Evolutionary conservation across 192 early-diverging fungal genomes (phyloP).

Genomic region (Umbelopsis sp.): DNA sequence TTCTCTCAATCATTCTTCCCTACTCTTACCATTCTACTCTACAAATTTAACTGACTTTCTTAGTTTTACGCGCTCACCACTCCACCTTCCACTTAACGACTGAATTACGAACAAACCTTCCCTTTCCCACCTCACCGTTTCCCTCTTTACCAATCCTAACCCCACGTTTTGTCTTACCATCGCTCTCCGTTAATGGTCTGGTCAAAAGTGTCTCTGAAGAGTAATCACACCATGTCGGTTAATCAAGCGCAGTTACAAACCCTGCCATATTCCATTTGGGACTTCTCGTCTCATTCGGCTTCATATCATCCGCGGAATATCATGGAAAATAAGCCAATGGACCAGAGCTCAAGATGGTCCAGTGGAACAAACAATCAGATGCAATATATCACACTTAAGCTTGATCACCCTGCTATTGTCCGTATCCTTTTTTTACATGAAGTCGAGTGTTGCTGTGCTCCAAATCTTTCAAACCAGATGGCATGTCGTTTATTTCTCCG

Average conservation of each 20-base stretch:
- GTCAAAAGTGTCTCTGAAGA: not conserved
- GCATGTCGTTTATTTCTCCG: conserved; percentile 14
- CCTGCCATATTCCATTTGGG: conserved; percentile 64
- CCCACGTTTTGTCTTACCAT: not conserved
- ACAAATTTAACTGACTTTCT: no score
- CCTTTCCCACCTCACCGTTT: not conserved
- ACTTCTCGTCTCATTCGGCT: conserved; percentile 83
- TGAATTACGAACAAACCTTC: no score
- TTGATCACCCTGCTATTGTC: conserved; percentile 83
- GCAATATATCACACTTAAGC: conserved; percentile 89
- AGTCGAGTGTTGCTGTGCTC: conserved; percentile 48
- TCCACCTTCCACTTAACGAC: no score
- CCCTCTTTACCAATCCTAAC: not conserved
- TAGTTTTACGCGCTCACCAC: no score
- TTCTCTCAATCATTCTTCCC: no score
- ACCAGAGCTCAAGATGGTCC: conserved; percentile 93
- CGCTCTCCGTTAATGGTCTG: not conserved
- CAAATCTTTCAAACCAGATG: not conserved
- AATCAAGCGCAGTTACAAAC: not conserved
- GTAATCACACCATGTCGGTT: not conserved
- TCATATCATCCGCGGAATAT: conserved; percentile 87
- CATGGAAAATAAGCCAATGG: conserved; percentile 76
- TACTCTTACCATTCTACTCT: no score
- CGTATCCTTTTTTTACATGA: conserved; percentile 60
- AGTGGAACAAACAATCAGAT: conserved; percentile 82